Evolutionary conservation across 768 basidiomycete species (phyloP).

Genomic region (Hydnum rufescens): DNA sequence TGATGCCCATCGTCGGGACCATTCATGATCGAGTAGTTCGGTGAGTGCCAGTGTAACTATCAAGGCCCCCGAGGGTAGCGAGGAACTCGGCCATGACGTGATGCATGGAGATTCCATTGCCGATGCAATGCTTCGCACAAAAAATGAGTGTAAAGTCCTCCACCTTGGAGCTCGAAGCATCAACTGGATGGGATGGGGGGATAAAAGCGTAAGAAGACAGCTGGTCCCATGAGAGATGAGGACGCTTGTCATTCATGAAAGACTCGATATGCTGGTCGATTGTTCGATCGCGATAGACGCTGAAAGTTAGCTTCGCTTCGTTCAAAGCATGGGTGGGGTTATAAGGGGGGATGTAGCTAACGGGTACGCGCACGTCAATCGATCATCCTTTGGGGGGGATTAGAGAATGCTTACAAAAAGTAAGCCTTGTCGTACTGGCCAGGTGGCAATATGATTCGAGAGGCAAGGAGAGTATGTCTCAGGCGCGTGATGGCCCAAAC

Average conservation of each 20-base stretch:
- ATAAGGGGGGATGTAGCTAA: background rate
- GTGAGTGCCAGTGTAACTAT: slow-evolving; percentile 6
- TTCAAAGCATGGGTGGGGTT: background rate
- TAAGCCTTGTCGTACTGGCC: background rate
- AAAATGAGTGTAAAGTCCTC: slow-evolving; percentile 42
- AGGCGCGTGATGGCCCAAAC: slow-evolving; percentile 50
- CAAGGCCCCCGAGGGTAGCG: slow-evolving; percentile 28
- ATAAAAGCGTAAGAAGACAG: slow-evolving; percentile 46
- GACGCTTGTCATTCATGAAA: no score
- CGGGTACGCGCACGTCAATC: background rate
- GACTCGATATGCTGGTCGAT: no score
- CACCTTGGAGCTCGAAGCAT: slow-evolving; percentile 15
- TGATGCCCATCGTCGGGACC: slow-evolving; percentile 13
- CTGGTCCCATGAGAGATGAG: no score
- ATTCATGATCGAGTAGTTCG: no score
- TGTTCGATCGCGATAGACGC: no score
- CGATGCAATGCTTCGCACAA: slow-evolving; percentile 61
- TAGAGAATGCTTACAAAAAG: background rate
- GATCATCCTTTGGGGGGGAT: background rate
- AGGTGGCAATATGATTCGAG: slow-evolving; percentile 21
- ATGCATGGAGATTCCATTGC: slow-evolving; percentile 76
- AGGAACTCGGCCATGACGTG: slow-evolving; percentile 68
- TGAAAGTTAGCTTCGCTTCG: no score
- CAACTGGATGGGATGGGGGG: slow-evolving; percentile 8
- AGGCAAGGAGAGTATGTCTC: slow-evolving; percentile 53